These are phyloP conservation scores for Penicillium fimorum DNA, from an alignment of 495 filamentous ascomycete species.

Conservation along the genomic window DNA sequence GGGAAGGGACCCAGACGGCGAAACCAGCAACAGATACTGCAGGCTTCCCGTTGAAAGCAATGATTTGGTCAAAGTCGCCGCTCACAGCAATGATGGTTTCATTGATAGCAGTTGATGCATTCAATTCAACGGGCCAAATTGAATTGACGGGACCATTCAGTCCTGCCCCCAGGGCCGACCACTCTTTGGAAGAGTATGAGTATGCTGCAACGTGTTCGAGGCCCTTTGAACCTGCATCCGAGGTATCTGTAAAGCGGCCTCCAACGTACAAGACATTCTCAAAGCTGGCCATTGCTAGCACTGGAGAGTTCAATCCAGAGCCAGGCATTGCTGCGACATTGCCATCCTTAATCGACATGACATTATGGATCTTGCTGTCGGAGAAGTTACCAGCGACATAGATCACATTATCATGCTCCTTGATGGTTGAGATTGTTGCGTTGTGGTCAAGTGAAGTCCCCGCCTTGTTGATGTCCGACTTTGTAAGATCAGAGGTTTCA, in stretches of 20 bases:
- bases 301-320: slow-evolving; percentile 78
- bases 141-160: slow-evolving; percentile 75
- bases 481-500: slow-evolving; percentile 58
- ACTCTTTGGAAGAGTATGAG: slow-evolving; percentile 63
- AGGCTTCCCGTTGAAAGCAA: slow-evolving; percentile 60
- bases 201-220: slow-evolving; percentile 76
- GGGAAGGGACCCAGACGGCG: slow-evolving; percentile 91
- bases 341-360: slow-evolving; percentile 68
- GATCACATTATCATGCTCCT: slow-evolving; percentile 54
- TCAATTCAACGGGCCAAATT: slow-evolving; percentile 76
- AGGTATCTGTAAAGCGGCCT: slow-evolving; percentile 79
- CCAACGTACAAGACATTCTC: slow-evolving; percentile 74
- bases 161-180: slow-evolving; percentile 79
- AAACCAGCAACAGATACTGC: slow-evolving; percentile 68
- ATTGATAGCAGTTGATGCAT: slow-evolving; percentile 65
- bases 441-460: slow-evolving; percentile 62
- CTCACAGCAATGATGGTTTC: slow-evolving; percentile 77
- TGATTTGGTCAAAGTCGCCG: slow-evolving; percentile 73
- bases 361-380: slow-evolving; percentile 60
- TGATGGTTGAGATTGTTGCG: slow-evolving; percentile 65
- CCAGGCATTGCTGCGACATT: slow-evolving; percentile 60
- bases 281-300: slow-evolving; percentile 65
- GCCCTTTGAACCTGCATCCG: slow-evolving; percentile 54
- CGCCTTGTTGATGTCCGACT: slow-evolving; percentile 71
- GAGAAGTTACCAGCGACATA: slow-evolving; percentile 89